Percentiles rank a stretch among this genome's conserved stretches.
phyloP scores from a whole-genome alignment of 495 filamentous ascomycete species.

The Xylona heveae region DNA sequence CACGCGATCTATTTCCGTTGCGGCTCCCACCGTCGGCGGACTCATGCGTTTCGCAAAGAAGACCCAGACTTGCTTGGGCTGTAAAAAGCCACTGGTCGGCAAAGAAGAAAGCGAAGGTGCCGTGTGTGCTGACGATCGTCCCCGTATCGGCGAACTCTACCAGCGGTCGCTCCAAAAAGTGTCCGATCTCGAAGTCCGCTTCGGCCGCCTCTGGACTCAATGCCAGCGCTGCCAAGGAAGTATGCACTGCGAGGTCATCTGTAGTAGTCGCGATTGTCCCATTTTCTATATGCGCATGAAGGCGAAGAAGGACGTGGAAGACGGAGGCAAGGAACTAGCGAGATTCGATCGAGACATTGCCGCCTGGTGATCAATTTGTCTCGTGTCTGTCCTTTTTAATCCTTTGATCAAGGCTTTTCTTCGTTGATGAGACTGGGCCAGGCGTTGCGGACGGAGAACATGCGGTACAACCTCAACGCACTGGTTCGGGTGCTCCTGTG shows the following conservation, averaged over 20 bases:
- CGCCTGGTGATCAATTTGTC: conserved; percentile 29
- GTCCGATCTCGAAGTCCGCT: conserved; percentile 78
- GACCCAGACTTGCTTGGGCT: conserved; percentile 94
- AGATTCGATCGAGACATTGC: conserved; percentile 72
- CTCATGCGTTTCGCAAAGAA: conserved; percentile 98
- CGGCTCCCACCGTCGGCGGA: conserved; percentile 71
- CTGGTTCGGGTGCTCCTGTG: neutral
- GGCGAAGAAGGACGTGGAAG: conserved; percentile 95
- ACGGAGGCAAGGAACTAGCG: conserved; percentile 73
- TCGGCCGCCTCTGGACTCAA: conserved; percentile 90
- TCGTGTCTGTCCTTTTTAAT: too few species aligned
- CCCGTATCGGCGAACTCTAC: conserved; percentile 80
- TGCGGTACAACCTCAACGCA: too few species aligned
- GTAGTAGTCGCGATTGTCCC: conserved; percentile 83
- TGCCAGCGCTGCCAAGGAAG: conserved; percentile 96
- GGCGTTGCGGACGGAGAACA: too few species aligned
- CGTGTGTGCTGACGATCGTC: conserved; percentile 67
- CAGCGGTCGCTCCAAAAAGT: conserved; percentile 74
- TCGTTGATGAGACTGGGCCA: too few species aligned
- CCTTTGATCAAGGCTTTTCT: too few species aligned
- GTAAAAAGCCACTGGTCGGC: conserved; percentile 77
- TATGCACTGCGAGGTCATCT: conserved; percentile 96
- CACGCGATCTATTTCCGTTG: conserved; percentile 77
- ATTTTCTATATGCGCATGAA: conserved; percentile 99
- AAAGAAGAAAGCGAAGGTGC: conserved; percentile 67